Percentiles rank a stretch among this genome's conserved stretches.
Conservation (phyloP, 192 early-diverging fungal species). For the Mortierella hygrophila region DNA sequence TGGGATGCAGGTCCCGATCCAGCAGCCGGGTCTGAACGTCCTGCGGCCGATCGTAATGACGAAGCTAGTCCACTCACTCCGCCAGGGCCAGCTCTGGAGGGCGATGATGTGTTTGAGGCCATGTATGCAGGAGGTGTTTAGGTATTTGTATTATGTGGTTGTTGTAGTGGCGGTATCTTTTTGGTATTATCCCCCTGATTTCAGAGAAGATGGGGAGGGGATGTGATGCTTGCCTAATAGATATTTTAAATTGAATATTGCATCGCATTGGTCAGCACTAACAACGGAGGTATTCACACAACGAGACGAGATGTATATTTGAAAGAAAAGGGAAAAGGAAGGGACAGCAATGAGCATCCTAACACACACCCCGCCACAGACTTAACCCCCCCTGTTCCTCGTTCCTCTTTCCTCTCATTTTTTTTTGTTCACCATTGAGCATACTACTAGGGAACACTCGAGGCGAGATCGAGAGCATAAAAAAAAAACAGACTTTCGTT, state of each 20-base stretch:
- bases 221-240: constrained; percentile 5
- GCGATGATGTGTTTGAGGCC: constrained; percentile 11
- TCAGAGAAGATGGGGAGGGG: not conserved
- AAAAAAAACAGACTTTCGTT: too few species aligned
- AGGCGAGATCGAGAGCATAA: too few species aligned
- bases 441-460: too few species aligned
- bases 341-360: not conserved
- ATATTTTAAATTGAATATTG: not conserved
- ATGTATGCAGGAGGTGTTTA: not conserved
- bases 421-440: not conserved
- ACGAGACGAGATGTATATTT: constrained; percentile 1
- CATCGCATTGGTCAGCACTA: constrained; percentile 3
- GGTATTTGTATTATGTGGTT: not conserved
- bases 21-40: not conserved
- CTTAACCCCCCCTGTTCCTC: not conserved
- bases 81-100: constrained; percentile 36
- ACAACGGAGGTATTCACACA: not conserved
- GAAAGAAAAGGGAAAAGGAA: not conserved
- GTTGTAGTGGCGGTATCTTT: not conserved
- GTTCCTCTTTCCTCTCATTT: not conserved
- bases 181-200: not conserved
- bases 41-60: constrained; percentile 40
- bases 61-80: constrained; percentile 46
- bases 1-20: constrained; percentile 1
- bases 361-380: too few species aligned